These are phyloP conservation scores for Fusarium papillatum DNA, from an alignment of 2,329 filamentous ascomycete genomes.

Conservation along the genomic window DNA sequence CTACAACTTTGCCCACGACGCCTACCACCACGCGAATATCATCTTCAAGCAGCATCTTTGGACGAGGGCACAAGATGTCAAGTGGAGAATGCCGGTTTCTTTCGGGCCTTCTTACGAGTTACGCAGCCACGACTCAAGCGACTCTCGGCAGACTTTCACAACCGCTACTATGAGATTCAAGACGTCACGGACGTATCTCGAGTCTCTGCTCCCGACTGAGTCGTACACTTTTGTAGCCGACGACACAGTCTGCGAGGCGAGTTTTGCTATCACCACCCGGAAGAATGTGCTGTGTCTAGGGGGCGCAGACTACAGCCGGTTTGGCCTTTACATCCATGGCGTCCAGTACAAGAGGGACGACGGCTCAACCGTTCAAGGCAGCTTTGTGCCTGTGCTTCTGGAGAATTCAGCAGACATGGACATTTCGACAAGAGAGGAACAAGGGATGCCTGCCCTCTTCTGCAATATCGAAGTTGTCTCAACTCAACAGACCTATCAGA, in stretches of 20 bases:
- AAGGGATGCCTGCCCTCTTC: constrained; percentile 72
- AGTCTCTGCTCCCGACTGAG: constrained; percentile 54
- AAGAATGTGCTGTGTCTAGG: constrained; percentile 72
- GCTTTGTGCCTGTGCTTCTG: constrained; percentile 66
- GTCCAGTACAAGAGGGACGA: constrained; percentile 67
- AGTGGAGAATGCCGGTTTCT: constrained; percentile 41
- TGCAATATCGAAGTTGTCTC: constrained; percentile 59
- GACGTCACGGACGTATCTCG: constrained; percentile 62
- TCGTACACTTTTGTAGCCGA: constrained; percentile 64
- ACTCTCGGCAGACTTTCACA: constrained; percentile 4
- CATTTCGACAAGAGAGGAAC: constrained; percentile 69
- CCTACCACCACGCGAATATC: constrained; percentile 31
- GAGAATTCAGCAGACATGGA: constrained; percentile 65
- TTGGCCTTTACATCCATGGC: constrained; percentile 74
- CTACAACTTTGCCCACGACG: constrained; percentile 39
- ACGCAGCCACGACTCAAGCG: constrained; percentile 21
- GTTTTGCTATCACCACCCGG: constrained; percentile 58
- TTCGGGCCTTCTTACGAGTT: constrained; percentile 41
- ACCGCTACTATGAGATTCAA: constrained; percentile 65
- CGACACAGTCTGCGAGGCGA: constrained; percentile 60
- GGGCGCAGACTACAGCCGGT: constrained; percentile 68
- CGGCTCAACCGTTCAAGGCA: constrained; percentile 61
- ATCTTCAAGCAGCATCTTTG: constrained; percentile 33
- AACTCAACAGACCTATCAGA: constrained; percentile 10
- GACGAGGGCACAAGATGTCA: constrained; percentile 20